Evolutionary conservation across 208 protist genomes (phyloP).

Genomic region (Trypanosoma rangeli): DNA sequence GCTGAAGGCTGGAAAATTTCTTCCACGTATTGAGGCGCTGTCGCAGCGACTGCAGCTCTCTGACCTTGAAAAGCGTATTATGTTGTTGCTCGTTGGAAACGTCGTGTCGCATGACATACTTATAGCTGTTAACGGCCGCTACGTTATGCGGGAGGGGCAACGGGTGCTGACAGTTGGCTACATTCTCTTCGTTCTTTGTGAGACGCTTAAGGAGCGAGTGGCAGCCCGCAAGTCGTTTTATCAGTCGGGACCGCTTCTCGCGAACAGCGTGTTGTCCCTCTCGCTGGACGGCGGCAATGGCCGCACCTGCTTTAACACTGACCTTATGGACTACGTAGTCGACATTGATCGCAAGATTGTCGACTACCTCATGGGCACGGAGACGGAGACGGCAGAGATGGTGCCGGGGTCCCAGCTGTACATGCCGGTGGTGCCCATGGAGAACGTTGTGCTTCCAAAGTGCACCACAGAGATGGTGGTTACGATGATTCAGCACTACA

Average conservation of each 20-base stretch:
- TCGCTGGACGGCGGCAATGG: constrained; percentile 46
- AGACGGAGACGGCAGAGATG: constrained; percentile 88
- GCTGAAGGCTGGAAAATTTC: constrained; percentile 43
- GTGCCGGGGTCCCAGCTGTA: constrained; percentile 90
- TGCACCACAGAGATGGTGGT: constrained; percentile 80
- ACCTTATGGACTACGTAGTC: constrained; percentile 91
- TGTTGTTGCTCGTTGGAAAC: constrained; percentile 86
- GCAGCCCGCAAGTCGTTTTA: constrained; percentile 85
- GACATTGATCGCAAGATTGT: constrained; percentile 94
- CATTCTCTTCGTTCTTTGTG: constrained; percentile 90
- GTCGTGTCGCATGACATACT: constrained; percentile 89
- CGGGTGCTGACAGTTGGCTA: constrained; percentile 86
- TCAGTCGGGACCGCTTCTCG: constrained; percentile 71
- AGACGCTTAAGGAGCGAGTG: constrained; percentile 82
- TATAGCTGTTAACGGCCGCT: constrained; percentile 86
- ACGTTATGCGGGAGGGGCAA: constrained; percentile 84
- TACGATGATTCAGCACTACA: constrained; percentile 86
- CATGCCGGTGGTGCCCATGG: constrained; percentile 68
- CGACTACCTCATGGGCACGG: constrained; percentile 88
- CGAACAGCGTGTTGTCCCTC: constrained; percentile 71
- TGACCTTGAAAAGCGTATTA: constrained; percentile 89
- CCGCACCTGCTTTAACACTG: constrained; percentile 83
- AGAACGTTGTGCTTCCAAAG: constrained; percentile 81
- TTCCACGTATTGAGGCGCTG: constrained; percentile 89
- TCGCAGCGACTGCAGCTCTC: constrained; percentile 63